These are phyloP conservation scores for Carex sylvatica DNA, from an alignment of 202 grass and related monocot genomes.

Conservation along the genomic window DNA sequence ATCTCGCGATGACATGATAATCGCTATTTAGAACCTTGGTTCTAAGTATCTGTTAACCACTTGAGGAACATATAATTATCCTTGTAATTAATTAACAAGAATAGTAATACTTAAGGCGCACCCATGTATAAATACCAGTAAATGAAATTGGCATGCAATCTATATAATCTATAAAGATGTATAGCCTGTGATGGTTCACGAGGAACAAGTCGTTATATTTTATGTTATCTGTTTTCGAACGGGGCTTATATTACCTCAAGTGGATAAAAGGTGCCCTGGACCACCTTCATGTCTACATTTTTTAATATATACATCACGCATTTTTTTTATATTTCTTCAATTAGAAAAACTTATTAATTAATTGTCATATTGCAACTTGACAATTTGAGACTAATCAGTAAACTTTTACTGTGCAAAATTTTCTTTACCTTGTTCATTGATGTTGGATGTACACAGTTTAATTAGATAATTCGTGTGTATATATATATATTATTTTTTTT, in stretches of 20 bases:
- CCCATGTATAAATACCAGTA: background rate
- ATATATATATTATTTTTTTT: too few relatives aligned
- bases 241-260: background rate
- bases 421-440: background rate
- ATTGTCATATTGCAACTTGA: background rate
- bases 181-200: constrained; percentile 12
- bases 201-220: constrained; percentile 9
- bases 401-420: background rate
- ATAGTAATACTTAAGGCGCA: background rate
- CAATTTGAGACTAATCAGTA: background rate
- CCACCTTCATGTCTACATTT: background rate
- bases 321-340: background rate
- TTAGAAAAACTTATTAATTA: background rate
- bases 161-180: constrained; percentile 9
- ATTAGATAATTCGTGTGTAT: too few relatives aligned
- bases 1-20: too few relatives aligned
- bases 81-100: background rate
- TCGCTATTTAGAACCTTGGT: too few relatives aligned
- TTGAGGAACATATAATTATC: background rate
- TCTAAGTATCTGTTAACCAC: background rate
- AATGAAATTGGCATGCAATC: constrained; percentile 1
- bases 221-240: constrained; percentile 2
- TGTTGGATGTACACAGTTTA: too few relatives aligned
- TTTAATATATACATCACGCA: constrained; percentile 17
- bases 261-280: background rate